Conservation (phyloP, 1,284 basidiomycete genomes). For the Malassezia brasiliensis region DNA sequence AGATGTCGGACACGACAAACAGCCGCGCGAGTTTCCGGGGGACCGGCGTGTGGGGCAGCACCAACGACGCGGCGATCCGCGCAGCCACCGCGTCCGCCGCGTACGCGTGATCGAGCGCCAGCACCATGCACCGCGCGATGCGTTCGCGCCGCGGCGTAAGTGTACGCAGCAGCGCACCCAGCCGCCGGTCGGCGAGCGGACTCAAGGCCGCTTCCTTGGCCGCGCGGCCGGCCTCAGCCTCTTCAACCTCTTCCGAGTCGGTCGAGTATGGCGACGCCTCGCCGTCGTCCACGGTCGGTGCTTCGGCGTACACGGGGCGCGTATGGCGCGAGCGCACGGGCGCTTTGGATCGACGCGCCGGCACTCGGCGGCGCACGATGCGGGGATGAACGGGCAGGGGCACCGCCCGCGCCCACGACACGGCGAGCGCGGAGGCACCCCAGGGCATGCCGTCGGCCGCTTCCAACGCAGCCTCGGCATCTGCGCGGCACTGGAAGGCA, state of each 20-base stretch:
- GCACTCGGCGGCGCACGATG: neutral
- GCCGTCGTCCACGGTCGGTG: no score
- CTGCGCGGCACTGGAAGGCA: constrained; percentile 80
- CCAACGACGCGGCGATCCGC: constrained; percentile 25
- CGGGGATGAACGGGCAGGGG: constrained; percentile 55
- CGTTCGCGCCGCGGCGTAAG: constrained; percentile 77
- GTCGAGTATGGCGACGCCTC: constrained; percentile 64
- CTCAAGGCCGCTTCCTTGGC: constrained; percentile 56
- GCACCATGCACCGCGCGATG: constrained; percentile 86
- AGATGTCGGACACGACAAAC: constrained; percentile 88
- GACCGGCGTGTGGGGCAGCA: constrained; percentile 74
- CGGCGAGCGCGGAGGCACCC: constrained; percentile 71
- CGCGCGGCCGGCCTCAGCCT: constrained; percentile 59
- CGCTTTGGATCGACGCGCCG: neutral
- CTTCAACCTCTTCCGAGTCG: constrained; percentile 86
- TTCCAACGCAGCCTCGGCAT: constrained; percentile 75
- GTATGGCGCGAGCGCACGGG: neutral
- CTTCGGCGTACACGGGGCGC: neutral
- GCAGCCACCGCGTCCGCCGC: constrained; percentile 52
- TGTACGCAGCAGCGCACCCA: constrained; percentile 78
- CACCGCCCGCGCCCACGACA: constrained; percentile 93
- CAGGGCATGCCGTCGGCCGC: constrained; percentile 84
- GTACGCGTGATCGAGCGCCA: constrained; percentile 76
- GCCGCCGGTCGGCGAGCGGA: constrained; percentile 64
- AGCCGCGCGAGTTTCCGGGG: constrained; percentile 90